Evolutionary conservation across 2,329 filamentous ascomycete genomes (phyloP).

Genomic region (Aurifilum marmelostoma): DNA sequence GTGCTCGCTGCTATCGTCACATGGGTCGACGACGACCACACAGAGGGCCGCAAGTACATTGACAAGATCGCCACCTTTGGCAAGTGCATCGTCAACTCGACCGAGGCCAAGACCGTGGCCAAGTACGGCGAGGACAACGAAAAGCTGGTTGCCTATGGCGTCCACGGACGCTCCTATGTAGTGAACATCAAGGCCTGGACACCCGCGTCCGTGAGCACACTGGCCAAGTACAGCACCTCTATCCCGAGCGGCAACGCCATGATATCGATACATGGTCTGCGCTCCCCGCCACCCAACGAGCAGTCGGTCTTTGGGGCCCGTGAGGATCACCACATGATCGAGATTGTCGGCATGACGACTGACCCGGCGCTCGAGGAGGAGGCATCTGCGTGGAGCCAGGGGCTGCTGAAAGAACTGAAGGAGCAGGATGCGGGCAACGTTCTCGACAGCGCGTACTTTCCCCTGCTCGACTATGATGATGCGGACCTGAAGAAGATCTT

Average conservation of each 20-base stretch:
- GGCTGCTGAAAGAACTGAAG: conserved; percentile 31
- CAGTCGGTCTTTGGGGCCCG: conserved; percentile 16
- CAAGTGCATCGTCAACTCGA: conserved; percentile 19
- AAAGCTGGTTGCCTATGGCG: conserved; percentile 19
- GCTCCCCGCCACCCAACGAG: conserved; percentile 5
- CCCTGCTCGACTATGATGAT: conserved; percentile 35
- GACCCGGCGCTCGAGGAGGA: conserved; percentile 13
- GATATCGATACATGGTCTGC: conserved; percentile 19
- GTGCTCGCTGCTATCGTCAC: conserved; percentile 32
- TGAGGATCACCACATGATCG: conserved; percentile 14
- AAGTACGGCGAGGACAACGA: conserved; percentile 23
- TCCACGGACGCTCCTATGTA: conserved; percentile 12
- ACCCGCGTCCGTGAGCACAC: not conserved
- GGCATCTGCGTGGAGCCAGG: conserved; percentile 23
- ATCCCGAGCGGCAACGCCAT: conserved; percentile 15
- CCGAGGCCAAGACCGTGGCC: conserved; percentile 16
- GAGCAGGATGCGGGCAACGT: conserved; percentile 34
- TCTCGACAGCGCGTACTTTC: conserved; percentile 38
- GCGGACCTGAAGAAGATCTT: conserved; percentile 37
- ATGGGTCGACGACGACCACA: conserved; percentile 40
- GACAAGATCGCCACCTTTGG: conserved; percentile 37
- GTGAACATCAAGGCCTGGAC: conserved; percentile 14
- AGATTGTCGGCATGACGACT: conserved; percentile 22
- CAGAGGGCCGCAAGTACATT: conserved; percentile 36
- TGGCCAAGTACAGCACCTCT: conserved; percentile 12